These are phyloP conservation scores for Thymus quinquecostatus DNA, from an alignment of 257 asterid genomes.

Conservation along the genomic window DNA sequence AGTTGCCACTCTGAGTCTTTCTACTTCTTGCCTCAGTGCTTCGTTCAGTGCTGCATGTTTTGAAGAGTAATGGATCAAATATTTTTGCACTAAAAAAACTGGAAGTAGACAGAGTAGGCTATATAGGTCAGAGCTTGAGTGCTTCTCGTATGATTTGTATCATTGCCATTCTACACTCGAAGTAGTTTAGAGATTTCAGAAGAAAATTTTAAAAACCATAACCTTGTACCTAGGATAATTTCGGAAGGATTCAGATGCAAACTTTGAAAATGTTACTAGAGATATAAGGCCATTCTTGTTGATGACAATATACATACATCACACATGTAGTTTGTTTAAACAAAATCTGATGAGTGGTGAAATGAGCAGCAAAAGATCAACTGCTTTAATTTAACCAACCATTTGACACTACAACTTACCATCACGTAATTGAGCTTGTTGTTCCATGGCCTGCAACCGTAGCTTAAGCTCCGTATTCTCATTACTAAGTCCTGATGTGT, in stretches of 20 bases:
- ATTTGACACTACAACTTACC: conserved; percentile 45
- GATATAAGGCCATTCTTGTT: neutral
- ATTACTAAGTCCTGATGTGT: conserved; percentile 76
- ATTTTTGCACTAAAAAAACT: neutral
- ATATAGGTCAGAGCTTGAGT: neutral
- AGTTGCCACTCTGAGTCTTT: conserved; percentile 75
- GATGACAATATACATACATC: neutral
- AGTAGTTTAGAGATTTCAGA: neutral
- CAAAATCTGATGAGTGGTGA: neutral
- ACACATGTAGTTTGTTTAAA: neutral
- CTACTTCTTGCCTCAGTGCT: conserved; percentile 89
- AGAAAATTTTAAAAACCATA: no score
- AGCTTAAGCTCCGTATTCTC: conserved; percentile 95
- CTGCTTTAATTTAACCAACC: neutral
- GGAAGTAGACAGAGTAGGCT: neutral
- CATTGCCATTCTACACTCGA: neutral
- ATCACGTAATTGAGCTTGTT: conserved; percentile 93
- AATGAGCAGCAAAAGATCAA: neutral
- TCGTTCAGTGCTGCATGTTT: conserved; percentile 72
- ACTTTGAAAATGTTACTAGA: neutral
- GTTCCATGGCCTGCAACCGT: conserved; percentile 96
- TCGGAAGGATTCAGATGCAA: no score
- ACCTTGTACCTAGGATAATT: no score
- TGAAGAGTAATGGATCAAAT: neutral
- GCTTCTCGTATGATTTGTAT: neutral